These are phyloP conservation scores for Boletus eberwhitei DNA, from an alignment of 768 basidiomycete species.

Conservation along the genomic window DNA sequence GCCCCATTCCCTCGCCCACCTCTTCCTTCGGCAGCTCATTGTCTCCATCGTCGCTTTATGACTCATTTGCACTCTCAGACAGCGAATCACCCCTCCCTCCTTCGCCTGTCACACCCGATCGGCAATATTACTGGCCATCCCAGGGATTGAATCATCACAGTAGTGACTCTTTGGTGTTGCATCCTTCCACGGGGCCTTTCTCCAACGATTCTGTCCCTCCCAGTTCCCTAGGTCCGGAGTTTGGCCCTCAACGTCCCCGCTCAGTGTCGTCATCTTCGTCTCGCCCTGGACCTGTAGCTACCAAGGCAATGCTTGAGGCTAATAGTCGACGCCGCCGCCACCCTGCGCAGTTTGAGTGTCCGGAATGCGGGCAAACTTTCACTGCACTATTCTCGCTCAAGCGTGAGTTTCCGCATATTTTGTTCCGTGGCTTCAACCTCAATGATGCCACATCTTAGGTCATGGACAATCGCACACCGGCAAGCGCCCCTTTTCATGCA, in stretches of 20 bases:
- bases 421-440: background rate
- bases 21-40: slow-evolving; percentile 22
- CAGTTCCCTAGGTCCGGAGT: background rate
- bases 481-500: slow-evolving; percentile 24
- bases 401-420: slow-evolving; percentile 18
- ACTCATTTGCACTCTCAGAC: slow-evolving; percentile 16
- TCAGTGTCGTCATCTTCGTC: slow-evolving; percentile 10
- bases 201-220: slow-evolving; percentile 1
- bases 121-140: slow-evolving; percentile 1
- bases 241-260: slow-evolving; percentile 15
- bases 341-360: slow-evolving; percentile 18
- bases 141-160: background rate
- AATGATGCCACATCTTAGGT: slow-evolving; percentile 19
- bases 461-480: slow-evolving; percentile 30
- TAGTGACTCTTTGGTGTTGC: slow-evolving; percentile 3
- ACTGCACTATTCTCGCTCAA: slow-evolving; percentile 33
- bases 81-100: slow-evolving; percentile 16
- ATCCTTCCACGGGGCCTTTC: background rate
- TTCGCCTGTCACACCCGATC: slow-evolving; percentile 18
- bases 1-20: slow-evolving; percentile 24
- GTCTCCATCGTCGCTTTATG: slow-evolving; percentile 21
- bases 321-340: slow-evolving; percentile 32
- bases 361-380: slow-evolving; percentile 23
- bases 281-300: slow-evolving; percentile 24
- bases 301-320: slow-evolving; percentile 33